phyloP scores from a whole-genome alignment of 2,329 filamentous ascomycete species.

The Ceratocystis cubensis region DNA sequence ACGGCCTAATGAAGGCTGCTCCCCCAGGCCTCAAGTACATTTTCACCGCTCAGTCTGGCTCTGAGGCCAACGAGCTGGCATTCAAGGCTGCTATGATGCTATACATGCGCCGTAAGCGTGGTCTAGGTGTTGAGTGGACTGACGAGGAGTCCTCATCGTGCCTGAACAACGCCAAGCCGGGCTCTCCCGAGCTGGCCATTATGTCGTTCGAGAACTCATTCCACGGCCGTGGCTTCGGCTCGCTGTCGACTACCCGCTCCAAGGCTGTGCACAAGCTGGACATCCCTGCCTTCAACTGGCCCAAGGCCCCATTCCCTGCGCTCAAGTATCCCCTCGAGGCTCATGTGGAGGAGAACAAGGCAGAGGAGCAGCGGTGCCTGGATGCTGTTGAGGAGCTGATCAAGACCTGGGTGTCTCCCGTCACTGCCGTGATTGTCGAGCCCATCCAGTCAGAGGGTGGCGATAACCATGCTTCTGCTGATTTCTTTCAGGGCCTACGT shows the following conservation, averaged over 20 bases:
- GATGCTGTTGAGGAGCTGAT: slow-evolving; percentile 75
- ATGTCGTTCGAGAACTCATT: slow-evolving; percentile 80
- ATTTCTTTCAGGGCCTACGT: slow-evolving; percentile 76
- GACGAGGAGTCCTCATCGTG: slow-evolving; percentile 57
- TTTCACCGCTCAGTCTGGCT: slow-evolving; percentile 80
- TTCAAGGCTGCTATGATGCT: slow-evolving; percentile 90
- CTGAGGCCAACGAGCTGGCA: slow-evolving; percentile 85
- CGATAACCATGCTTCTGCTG: slow-evolving; percentile 81
- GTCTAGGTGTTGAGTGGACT: slow-evolving; percentile 75
- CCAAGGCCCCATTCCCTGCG: slow-evolving; percentile 72
- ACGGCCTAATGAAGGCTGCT: slow-evolving; percentile 68
- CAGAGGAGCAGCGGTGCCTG: slow-evolving; percentile 67
- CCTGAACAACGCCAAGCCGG: slow-evolving; percentile 72
- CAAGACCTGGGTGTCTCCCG: slow-evolving; percentile 63
- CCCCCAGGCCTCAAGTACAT: slow-evolving; percentile 77
- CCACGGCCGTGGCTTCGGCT: slow-evolving; percentile 76
- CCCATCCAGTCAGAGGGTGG: slow-evolving; percentile 89
- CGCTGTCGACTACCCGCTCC: slow-evolving; percentile 63
- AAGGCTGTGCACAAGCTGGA: slow-evolving; percentile 80
- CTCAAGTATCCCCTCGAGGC: slow-evolving; percentile 80
- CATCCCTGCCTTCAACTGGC: slow-evolving; percentile 82
- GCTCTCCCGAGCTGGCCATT: slow-evolving; percentile 66
- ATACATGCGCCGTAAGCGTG: slow-evolving; percentile 67
- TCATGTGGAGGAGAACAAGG: slow-evolving; percentile 66
- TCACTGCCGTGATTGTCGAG: slow-evolving; percentile 73